Evolutionary conservation across 2,329 filamentous ascomycete genomes (phyloP).

Genomic region (Neophaeococcomyces aloes): DNA sequence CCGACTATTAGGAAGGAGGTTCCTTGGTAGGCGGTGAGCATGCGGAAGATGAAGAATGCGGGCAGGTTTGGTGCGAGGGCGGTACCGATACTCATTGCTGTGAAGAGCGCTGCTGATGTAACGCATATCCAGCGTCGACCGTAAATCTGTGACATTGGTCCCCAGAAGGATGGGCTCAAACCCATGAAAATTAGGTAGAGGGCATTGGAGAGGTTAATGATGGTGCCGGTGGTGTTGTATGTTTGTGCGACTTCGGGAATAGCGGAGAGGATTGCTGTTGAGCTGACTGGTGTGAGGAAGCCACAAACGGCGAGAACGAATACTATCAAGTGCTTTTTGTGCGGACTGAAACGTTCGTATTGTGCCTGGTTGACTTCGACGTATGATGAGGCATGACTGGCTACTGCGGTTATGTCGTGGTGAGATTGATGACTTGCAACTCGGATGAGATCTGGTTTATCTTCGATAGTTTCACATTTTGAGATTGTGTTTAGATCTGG

Average conservation of each 20-base stretch:
- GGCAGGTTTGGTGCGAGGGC: conserved; percentile 61
- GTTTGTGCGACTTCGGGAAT: conserved; percentile 61
- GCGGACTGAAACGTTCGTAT: conserved; percentile 53
- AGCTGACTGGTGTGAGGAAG: conserved; percentile 65
- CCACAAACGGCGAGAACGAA: conserved; percentile 61
- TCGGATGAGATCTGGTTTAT: conserved; percentile 21
- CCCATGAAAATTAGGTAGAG: conserved; percentile 68
- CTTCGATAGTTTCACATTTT: conserved; percentile 4
- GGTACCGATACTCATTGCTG: conserved; percentile 59
- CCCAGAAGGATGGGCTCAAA: conserved; percentile 58
- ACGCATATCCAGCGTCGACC: conserved; percentile 51
- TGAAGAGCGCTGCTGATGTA: conserved; percentile 52
- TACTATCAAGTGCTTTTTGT: conserved; percentile 58
- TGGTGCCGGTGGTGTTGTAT: conserved; percentile 53
- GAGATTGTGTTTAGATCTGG: conserved; percentile 6
- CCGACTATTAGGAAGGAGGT: conserved; percentile 66
- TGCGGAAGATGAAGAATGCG: conserved; percentile 62
- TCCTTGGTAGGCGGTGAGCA: conserved; percentile 64
- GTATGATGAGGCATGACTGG: conserved; percentile 15
- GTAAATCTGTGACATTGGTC: conserved; percentile 58
- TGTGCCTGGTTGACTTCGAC: conserved; percentile 39
- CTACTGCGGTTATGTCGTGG: conserved; percentile 18
- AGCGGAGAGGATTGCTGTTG: conserved; percentile 61
- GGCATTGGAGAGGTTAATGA: conserved; percentile 66
- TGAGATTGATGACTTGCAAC: conserved; percentile 27